phyloP scores from a whole-genome alignment of 1,284 basidiomycete genomes.

The Mycena sp. region DNA sequence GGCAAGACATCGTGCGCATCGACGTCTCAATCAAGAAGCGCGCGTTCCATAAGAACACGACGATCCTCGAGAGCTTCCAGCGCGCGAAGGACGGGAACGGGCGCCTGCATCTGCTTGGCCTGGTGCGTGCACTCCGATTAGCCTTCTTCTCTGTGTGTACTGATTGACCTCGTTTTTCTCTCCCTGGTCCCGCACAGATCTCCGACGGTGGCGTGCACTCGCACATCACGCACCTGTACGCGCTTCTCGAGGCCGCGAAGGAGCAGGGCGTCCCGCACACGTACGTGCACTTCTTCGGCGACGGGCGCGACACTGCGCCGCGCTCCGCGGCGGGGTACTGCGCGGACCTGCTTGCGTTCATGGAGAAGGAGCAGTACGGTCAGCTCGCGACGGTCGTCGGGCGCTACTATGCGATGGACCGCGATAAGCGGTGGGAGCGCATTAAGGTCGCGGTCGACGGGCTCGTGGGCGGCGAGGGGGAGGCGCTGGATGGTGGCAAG shows the following conservation, averaged over 20 bases:
- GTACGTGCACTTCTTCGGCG: conserved; percentile 91
- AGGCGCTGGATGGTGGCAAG: conserved; percentile 37
- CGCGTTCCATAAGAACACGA: conserved; percentile 82
- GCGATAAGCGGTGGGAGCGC: conserved; percentile 94
- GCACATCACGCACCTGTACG: conserved; percentile 87
- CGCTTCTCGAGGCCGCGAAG: conserved; percentile 64
- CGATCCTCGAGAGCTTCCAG: conserved; percentile 77
- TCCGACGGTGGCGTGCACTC: conserved; percentile 96
- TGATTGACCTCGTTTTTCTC: background rate
- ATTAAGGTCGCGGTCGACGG: conserved; percentile 88
- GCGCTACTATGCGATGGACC: conserved; percentile 91
- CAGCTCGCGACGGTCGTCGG: conserved; percentile 74
- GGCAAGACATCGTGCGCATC: conserved; percentile 95
- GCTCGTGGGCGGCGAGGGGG: conserved; percentile 79
- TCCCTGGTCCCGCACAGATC: conserved; percentile 53
- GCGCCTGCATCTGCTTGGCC: conserved; percentile 83
- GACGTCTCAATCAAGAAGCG: conserved; percentile 90
- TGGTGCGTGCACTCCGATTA: conserved; percentile 71
- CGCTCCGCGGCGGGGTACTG: conserved; percentile 79
- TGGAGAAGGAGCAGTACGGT: conserved; percentile 78
- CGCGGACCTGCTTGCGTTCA: conserved; percentile 79
- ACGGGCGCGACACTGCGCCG: conserved; percentile 91
- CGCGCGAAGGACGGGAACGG: conserved; percentile 84
- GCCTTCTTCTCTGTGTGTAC: background rate
- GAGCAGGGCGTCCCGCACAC: conserved; percentile 75